phyloP scores from a whole-genome alignment of 768 basidiomycete genomes.

The Tulasnella sp. region DNA sequence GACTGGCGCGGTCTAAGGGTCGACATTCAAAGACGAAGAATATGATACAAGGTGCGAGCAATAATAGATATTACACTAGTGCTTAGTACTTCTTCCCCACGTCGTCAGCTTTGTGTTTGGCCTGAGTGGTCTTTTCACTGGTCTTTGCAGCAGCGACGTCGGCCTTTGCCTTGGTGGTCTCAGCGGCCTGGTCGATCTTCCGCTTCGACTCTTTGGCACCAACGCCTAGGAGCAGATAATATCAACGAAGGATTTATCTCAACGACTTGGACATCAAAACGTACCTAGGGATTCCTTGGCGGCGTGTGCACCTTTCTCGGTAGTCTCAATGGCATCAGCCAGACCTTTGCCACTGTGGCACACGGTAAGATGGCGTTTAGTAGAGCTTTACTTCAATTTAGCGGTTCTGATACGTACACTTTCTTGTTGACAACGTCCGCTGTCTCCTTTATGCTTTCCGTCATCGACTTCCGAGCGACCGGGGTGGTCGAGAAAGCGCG shows the following conservation, averaged over 20 bases:
- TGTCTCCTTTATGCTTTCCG: conserved; percentile 14
- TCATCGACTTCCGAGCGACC: conserved; percentile 9
- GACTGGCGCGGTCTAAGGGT: background rate
- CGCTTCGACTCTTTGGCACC: conserved; percentile 14
- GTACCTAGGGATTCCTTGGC: conserved; percentile 15
- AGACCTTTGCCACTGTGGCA: conserved; percentile 16
- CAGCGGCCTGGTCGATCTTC: conserved; percentile 16
- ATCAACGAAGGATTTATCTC: background rate
- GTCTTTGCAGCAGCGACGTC: conserved; percentile 12
- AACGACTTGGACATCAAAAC: background rate
- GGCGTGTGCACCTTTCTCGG: conserved; percentile 13
- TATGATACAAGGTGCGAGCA: background rate
- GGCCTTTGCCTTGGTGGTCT: conserved; percentile 17
- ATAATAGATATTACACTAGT: background rate
- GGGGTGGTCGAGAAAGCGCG: conserved; percentile 18
- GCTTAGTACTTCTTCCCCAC: conserved; percentile 9
- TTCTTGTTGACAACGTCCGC: conserved; percentile 20
- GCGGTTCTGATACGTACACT: conserved; percentile 1
- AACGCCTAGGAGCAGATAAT: background rate
- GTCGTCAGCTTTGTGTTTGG: conserved; percentile 15
- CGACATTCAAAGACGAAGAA: background rate
- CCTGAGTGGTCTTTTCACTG: conserved; percentile 8
- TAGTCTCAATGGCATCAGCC: conserved; percentile 14
- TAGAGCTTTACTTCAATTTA: background rate
- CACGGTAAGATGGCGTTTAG: background rate